Base-by-base conservation (phyloP, 148 eudicot species). In the Rhododendron griersonianum region DNA sequence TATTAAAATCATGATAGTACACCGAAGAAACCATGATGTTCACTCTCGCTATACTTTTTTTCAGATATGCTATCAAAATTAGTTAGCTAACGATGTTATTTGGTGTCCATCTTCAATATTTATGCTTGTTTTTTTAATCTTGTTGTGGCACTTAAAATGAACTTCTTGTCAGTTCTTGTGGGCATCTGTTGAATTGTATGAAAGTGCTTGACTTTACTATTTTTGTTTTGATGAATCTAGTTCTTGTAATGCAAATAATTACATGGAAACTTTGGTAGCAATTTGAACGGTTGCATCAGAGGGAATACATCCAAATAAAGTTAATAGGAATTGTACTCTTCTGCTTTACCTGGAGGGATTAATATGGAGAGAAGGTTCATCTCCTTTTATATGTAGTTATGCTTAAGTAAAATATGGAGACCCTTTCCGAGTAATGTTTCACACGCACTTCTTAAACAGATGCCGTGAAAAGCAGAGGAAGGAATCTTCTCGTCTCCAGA, bases 401-500 rank as follows among this genome's bases (percentile, higher is more conserved):
- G 7, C 7, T 0, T 7, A 18, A 5, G n/a, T 16, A 19, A 51
- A 18, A 15, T 15, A 19, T 23, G 53, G 48, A 61, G 67, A 25
- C 19, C 30, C 25, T 14, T 67, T 65, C 37, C 77, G 39, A 83
- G 51, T 65, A 83, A 50, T 10, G 48, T 67, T 65, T 67, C 4
- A 21, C 28, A 47, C 15, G 16, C 19, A 78, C 11, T 61, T 74
- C 79, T 69, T 81, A 3, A 39, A 23, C 82, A 93, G 95, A 86
- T 92, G 95, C 80, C 95, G 95, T 37, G 95, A 93, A 53, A 93
- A 93, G 85, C 94, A 93, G 86, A 88, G 92, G 84, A 92, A 93
- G 81, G 95, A 92, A 88, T 85, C 95, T 50, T 89, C 93, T 84
- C 91, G 93, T 44, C 94, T 93, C 88, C 92, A 88, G 88, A 88